Conservation (phyloP, 225 moss, liverwort and hornwort genomes). For the Pseudisothecium myosuroides region DNA sequence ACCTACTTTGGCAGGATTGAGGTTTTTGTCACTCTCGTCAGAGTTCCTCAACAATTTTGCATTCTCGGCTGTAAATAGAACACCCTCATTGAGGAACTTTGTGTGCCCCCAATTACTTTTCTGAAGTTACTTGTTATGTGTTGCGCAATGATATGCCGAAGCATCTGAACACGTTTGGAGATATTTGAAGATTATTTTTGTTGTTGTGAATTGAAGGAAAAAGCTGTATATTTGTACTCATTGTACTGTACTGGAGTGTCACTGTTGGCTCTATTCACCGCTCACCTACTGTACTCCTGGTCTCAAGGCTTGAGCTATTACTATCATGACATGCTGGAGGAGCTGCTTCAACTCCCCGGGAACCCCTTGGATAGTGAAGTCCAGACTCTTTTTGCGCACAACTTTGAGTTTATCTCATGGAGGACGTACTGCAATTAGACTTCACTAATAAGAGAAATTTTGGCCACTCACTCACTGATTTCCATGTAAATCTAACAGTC, state of each 20-base stretch:
- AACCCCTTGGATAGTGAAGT: background rate
- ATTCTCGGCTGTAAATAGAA: background rate
- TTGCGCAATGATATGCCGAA: background rate
- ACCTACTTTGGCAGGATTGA: background rate
- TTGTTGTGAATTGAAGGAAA: background rate
- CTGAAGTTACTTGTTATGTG: background rate
- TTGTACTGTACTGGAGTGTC: background rate
- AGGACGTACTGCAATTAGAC: background rate
- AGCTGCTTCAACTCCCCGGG: background rate
- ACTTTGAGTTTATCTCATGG: background rate
- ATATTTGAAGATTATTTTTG: background rate
- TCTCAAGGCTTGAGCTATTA: background rate
- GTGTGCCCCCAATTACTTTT: background rate
- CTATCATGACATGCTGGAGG: background rate
- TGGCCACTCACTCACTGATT: background rate
- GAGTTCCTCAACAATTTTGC: background rate
- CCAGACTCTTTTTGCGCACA: background rate
- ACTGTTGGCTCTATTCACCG: background rate
- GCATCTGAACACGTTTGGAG: background rate
- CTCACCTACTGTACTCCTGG: too few relatives aligned
- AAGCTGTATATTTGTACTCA: background rate
- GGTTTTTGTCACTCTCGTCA: background rate
- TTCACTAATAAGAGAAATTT: background rate
- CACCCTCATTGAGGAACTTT: background rate
- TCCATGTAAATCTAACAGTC: background rate